phyloP scores from a whole-genome alignment of 768 basidiomycete species.

The Collybia mongolica region DNA sequence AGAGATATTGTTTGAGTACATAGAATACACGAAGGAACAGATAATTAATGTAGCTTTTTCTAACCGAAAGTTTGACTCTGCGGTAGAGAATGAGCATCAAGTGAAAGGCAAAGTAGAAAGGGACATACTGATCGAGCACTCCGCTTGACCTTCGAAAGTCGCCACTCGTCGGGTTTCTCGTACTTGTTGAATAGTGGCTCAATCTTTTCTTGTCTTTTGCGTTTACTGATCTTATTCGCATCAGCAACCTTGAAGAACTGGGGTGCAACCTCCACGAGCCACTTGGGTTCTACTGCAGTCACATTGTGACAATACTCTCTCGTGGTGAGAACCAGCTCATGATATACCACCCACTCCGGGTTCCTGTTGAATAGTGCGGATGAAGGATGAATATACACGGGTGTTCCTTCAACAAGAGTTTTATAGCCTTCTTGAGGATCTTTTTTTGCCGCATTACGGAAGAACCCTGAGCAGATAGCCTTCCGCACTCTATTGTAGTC shows the following conservation, averaged over 20 bases:
- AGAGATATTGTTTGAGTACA: background rate
- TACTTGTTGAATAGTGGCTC: constrained; percentile 95
- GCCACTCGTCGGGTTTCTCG: constrained; percentile 94
- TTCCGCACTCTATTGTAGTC: constrained; percentile 93
- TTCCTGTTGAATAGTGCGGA: constrained; percentile 95
- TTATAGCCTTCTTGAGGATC: constrained; percentile 99
- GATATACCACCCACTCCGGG: constrained; percentile 95
- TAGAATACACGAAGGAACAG: constrained; percentile 10
- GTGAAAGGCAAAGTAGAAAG: background rate
- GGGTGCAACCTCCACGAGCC: constrained; percentile 97
- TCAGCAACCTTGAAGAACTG: constrained; percentile 99
- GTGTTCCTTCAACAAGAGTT: constrained; percentile 96
- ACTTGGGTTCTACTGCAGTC: constrained; percentile 95
- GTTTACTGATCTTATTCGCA: constrained; percentile 94
- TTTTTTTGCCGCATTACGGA: constrained; percentile 98
- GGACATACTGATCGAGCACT: constrained; percentile 75
- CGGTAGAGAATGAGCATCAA: constrained; percentile 16
- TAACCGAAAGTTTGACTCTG: constrained; percentile 92
- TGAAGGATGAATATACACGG: constrained; percentile 97
- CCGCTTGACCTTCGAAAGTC: constrained; percentile 87
- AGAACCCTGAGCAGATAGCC: constrained; percentile 97
- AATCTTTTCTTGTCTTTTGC: constrained; percentile 96
- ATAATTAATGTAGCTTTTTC: constrained; percentile 18
- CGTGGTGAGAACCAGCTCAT: constrained; percentile 96
- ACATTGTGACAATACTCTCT: constrained; percentile 93